phyloP scores from a whole-genome alignment of 2,329 filamentous ascomycete genomes.

The Aspergillus pseudotamarii region DNA sequence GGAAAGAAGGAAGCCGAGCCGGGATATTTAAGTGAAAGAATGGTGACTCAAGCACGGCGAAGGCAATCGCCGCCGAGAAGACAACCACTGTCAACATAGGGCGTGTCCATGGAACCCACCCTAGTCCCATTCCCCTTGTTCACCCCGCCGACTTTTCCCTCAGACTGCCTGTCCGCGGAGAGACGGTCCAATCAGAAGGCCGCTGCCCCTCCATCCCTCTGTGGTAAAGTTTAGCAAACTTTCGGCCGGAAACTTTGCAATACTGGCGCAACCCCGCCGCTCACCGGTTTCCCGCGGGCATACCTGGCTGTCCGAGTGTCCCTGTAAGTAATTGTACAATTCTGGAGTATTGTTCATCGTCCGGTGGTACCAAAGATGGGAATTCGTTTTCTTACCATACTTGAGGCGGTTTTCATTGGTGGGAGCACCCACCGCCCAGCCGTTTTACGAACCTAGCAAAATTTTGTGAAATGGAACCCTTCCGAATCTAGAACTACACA shows the following conservation, averaged over 20 bases:
- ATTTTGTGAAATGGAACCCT: neutral
- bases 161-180: constrained; percentile 14
- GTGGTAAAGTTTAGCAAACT: neutral
- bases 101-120: constrained; percentile 24
- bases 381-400: neutral
- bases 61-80: neutral
- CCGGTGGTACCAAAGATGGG: neutral
- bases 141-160: constrained; percentile 24
- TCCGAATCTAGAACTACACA: neutral
- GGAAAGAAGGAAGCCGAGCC: constrained; percentile 5
- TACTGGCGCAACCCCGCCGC: neutral
- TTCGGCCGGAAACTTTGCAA: constrained; percentile 7
- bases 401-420: neutral
- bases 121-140: neutral
- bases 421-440: neutral
- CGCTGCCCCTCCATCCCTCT: constrained; percentile 13
- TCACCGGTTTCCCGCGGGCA: constrained; percentile 12
- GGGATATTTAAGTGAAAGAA: constrained; percentile 9
- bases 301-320: neutral
- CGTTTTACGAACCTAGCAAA: neutral
- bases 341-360: neutral
- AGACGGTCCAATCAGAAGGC: constrained; percentile 14
- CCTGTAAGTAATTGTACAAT: neutral
- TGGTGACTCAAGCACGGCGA: constrained; percentile 15
- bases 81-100: neutral